Conservation (phyloP, 257 asterid genomes). For the Salvia rosmarinus region DNA sequence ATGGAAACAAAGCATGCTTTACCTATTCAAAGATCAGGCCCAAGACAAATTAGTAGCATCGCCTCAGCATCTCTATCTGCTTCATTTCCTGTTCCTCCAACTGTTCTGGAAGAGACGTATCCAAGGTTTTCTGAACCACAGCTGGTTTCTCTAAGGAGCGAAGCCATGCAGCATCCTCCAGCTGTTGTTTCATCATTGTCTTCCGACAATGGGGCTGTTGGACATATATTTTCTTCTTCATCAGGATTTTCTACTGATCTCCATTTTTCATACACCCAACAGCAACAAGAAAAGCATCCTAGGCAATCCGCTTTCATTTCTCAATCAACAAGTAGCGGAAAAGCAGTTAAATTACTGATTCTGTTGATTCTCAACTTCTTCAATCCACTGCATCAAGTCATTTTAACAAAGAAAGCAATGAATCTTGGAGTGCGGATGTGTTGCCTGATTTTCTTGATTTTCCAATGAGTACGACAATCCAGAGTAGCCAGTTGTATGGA, state of each 20-base stretch:
- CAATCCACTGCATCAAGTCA: conserved; percentile 63
- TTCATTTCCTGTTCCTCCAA: conserved; percentile 52
- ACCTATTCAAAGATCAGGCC: conserved; percentile 58
- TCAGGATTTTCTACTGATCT: conserved; percentile 59
- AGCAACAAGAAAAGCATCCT: conserved; percentile 54
- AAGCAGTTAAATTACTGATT: conserved; percentile 45
- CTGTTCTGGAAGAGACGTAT: conserved; percentile 46
- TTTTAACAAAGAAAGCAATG: conserved; percentile 43
- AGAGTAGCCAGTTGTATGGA: conserved; percentile 48
- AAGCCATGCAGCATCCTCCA: conserved; percentile 44
- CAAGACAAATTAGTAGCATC: conserved; percentile 53
- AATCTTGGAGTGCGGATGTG: conserved; percentile 64
- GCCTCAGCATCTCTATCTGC: conserved; percentile 63
- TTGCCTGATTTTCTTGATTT: conserved; percentile 59
- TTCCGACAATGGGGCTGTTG: conserved; percentile 58
- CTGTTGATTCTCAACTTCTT: conserved; percentile 52
- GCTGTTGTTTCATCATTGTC: conserved; percentile 47
- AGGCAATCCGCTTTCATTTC: conserved; percentile 58
- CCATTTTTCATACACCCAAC: conserved; percentile 59
- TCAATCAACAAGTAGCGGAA: conserved; percentile 54
- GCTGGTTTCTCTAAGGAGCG: conserved; percentile 44
- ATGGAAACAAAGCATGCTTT: conserved; percentile 69
- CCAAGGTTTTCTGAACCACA: conserved; percentile 48
- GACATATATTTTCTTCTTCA: conserved; percentile 59
- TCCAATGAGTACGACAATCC: conserved; percentile 49